phyloP scores from a whole-genome alignment of 2,329 filamentous ascomycete genomes.

The Xylariaceae sp. region DNA sequence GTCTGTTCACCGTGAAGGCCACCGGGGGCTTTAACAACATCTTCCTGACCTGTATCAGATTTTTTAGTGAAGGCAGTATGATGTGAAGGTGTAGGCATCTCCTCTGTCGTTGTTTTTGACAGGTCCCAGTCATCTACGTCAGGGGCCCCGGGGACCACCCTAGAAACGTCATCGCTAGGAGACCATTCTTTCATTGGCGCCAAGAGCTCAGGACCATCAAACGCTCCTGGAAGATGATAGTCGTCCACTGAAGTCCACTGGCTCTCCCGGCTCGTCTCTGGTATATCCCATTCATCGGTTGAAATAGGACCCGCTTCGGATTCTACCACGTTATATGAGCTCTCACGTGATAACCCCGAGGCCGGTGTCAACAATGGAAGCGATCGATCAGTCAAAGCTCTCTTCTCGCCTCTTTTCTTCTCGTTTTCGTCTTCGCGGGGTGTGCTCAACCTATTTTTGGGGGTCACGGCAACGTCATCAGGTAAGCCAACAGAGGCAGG shows the following conservation, averaged over 20 bases:
- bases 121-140: slow-evolving; percentile 32
- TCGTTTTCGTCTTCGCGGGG: slow-evolving; percentile 44
- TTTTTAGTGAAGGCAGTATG: slow-evolving; percentile 31
- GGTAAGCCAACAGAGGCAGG: slow-evolving; percentile 16
- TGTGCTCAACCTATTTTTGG: slow-evolving; percentile 24
- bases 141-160: slow-evolving; percentile 23
- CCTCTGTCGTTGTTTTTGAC: slow-evolving; percentile 12
- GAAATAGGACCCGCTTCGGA: slow-evolving; percentile 15
- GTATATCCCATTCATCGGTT: slow-evolving; percentile 30
- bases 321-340: slow-evolving; percentile 29
- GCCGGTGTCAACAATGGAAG: slow-evolving; percentile 10
- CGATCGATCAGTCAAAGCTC: slow-evolving; percentile 22
- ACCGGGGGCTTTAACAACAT: slow-evolving; percentile 36
- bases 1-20: slow-evolving; percentile 30
- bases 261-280: slow-evolving; percentile 34
- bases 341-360: slow-evolving; percentile 19
- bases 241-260: slow-evolving; percentile 25
- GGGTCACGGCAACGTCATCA: slow-evolving; percentile 10
- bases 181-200: slow-evolving; percentile 26
- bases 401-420: slow-evolving; percentile 40
- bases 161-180: slow-evolving; percentile 28
- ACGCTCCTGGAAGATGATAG: slow-evolving; percentile 8
- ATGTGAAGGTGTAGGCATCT: slow-evolving; percentile 28
- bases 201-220: slow-evolving; percentile 13
- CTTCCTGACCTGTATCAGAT: slow-evolving; percentile 40